Evolutionary conservation across 2,329 filamentous ascomycete species (phyloP).

Genomic region (Shiraia sp.): DNA sequence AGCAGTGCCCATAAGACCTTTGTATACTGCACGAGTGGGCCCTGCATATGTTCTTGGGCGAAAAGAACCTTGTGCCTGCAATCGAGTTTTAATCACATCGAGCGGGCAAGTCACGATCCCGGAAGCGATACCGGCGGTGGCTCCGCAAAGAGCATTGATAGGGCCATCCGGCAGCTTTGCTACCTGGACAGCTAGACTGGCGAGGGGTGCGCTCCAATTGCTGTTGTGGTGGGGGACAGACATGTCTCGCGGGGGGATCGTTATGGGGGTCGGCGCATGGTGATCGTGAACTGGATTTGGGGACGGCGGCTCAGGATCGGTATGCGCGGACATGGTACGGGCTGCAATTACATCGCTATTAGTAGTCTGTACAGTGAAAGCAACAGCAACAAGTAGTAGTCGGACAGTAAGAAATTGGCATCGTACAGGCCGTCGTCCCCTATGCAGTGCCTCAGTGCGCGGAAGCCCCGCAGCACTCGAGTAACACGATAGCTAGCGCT

Average conservation of each 20-base stretch:
- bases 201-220: constrained; percentile 27
- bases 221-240: constrained; percentile 16
- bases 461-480: constrained; percentile 49
- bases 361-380: constrained; percentile 6
- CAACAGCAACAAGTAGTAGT: background rate
- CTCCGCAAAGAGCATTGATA: constrained; percentile 84
- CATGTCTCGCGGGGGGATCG: constrained; percentile 19
- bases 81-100: constrained; percentile 98
- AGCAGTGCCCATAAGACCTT: constrained; percentile 84
- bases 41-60: constrained; percentile 54
- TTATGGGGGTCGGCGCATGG: constrained; percentile 37
- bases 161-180: constrained; percentile 58
- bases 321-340: constrained; percentile 41
- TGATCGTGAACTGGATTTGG: constrained; percentile 34
- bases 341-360: constrained; percentile 29
- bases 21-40: constrained; percentile 67
- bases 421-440: constrained; percentile 47
- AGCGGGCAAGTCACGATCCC: constrained; percentile 95
- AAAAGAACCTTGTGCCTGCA: constrained; percentile 93
- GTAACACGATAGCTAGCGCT: constrained; percentile 47
- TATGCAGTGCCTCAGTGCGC: constrained; percentile 45
- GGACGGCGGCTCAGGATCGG: constrained; percentile 41
- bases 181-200: constrained; percentile 45
- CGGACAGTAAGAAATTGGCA: background rate
- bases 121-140: constrained; percentile 86